phyloP scores from a whole-genome alignment of 169 alveolate species.

The Plasmodium ovale region DNA sequence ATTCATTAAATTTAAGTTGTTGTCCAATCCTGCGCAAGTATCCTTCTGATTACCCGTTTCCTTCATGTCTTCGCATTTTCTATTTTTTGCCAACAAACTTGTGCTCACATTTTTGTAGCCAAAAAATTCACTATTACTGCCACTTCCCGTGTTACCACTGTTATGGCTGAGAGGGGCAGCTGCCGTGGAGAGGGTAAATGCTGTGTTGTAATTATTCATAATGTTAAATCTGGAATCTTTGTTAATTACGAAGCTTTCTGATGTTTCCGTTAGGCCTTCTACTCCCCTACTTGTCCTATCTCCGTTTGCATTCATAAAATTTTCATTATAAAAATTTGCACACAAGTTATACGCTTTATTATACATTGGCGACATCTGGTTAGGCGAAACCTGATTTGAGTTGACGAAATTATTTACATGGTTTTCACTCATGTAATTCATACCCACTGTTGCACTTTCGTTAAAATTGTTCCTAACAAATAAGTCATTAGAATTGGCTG shows the following conservation, averaged over 20 bases:
- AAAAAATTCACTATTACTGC: slow-evolving; percentile 17
- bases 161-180: neutral
- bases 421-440: slow-evolving; percentile 31
- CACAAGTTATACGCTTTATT: slow-evolving; percentile 22
- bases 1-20: neutral
- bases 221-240: slow-evolving; percentile 39
- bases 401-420: neutral
- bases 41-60: neutral
- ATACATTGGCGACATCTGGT: slow-evolving; percentile 2
- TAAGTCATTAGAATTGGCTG: slow-evolving; percentile 62
- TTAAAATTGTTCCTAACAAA: slow-evolving; percentile 38
- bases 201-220: slow-evolving; percentile 26
- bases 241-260: slow-evolving; percentile 1
- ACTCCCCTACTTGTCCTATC: slow-evolving; percentile 11
- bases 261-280: neutral
- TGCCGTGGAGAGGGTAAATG: neutral
- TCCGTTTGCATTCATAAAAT: slow-evolving; percentile 32
- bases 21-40: neutral
- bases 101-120: slow-evolving; percentile 5
- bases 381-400: neutral
- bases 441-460: slow-evolving; percentile 3
- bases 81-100: slow-evolving; percentile 29
- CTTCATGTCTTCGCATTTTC: slow-evolving; percentile 36
- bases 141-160: neutral
- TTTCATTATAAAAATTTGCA: slow-evolving; percentile 53